These are phyloP conservation scores for Fomitopsis palustris DNA, from an alignment of 1,284 basidiomycete genomes.

Conservation along the genomic window DNA sequence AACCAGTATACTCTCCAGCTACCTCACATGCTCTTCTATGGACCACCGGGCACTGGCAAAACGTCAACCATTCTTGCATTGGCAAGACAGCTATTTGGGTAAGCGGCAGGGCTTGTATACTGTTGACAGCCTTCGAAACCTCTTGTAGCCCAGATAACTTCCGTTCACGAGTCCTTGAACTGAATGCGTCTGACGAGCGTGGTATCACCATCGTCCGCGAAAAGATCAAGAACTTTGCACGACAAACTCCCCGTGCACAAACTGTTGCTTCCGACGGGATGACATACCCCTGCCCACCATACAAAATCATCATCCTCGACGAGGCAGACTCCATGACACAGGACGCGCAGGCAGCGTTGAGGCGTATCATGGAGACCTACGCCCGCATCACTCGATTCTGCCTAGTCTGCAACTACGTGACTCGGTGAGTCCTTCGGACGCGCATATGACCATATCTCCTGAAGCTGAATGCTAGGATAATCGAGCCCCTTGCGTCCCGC, in stretches of 20 bases:
- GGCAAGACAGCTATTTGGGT: slow-evolving; percentile 94
- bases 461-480: slow-evolving; percentile 68
- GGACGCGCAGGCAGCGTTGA: slow-evolving; percentile 93
- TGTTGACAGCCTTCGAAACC: not conserved
- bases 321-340: slow-evolving; percentile 99
- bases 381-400: slow-evolving; percentile 97
- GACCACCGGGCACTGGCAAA: slow-evolving; percentile 98
- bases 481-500: slow-evolving; percentile 97
- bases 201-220: slow-evolving; percentile 97
- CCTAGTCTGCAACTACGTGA: slow-evolving; percentile 99
- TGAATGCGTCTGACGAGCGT: slow-evolving; percentile 99
- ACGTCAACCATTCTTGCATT: slow-evolving; percentile 98
- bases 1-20: slow-evolving; percentile 51
- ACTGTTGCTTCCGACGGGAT: slow-evolving; percentile 75
- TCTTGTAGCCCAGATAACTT: slow-evolving; percentile 85
- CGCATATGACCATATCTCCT: not conserved
- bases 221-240: slow-evolving; percentile 98
- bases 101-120: slow-evolving; percentile 18
- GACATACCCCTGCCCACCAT: slow-evolving; percentile 93
- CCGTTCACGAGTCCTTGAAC: slow-evolving; percentile 88
- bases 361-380: slow-evolving; percentile 98
- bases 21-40: slow-evolving; percentile 99
- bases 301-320: slow-evolving; percentile 98
- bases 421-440: slow-evolving; percentile 59
- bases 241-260: slow-evolving; percentile 87